A percentile compares a stretch with the other conserved stretches of the same genome.
phyloP scores from a whole-genome alignment of 495 filamentous ascomycete genomes.

The Podospora pseudoanserina region DNA sequence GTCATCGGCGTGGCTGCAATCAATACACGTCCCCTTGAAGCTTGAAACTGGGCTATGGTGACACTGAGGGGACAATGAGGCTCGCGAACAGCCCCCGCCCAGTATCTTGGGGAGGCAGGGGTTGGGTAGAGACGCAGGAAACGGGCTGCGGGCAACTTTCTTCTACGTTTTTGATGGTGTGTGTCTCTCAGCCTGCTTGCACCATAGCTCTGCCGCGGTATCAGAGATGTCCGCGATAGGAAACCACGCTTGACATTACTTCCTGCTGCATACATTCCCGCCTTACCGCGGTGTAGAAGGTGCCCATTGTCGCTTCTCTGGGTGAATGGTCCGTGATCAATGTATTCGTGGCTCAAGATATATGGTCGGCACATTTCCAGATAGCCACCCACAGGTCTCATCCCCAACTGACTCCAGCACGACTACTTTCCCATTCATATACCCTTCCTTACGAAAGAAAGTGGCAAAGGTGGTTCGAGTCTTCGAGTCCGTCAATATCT shows the following conservation, averaged over 20 bases:
- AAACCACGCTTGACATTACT: background rate
- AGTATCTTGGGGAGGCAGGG: background rate
- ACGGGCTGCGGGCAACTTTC: constrained; percentile 1
- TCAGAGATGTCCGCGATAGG: background rate
- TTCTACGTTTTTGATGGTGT: background rate
- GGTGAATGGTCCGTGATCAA: background rate
- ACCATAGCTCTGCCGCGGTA: background rate
- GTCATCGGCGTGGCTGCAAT: constrained; percentile 1
- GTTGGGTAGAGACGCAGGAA: background rate
- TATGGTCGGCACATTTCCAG: background rate
- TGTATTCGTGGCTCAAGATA: background rate
- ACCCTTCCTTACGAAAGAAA: background rate
- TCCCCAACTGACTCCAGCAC: background rate
- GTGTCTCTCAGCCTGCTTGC: background rate
- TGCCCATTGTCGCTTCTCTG: background rate
- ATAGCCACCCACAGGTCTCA: background rate
- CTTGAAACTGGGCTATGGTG: background rate
- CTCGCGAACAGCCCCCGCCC: constrained; percentile 1
- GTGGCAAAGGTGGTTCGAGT: background rate
- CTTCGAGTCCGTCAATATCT: background rate
- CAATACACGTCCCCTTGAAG: background rate
- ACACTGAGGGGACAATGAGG: background rate
- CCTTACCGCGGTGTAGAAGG: background rate
- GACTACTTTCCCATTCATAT: background rate
- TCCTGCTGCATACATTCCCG: background rate